A percentile compares a stretch with the other conserved stretches of the same genome.
Conservation (phyloP, 2,329 filamentous ascomycete species). For the Arthrinium puccinioides region DNA sequence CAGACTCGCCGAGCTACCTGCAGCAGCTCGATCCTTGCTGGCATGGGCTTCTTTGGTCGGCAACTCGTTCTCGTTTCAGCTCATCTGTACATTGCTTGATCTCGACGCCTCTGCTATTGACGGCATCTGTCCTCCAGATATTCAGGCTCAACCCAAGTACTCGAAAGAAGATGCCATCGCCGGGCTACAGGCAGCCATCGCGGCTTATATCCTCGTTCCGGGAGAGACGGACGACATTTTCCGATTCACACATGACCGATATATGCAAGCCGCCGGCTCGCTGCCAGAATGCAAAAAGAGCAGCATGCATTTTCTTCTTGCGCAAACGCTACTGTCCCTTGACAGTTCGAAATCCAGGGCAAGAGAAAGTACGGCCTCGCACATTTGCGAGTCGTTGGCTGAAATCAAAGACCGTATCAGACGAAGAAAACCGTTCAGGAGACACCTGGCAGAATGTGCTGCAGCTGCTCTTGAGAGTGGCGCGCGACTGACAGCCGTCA, state of each 20-base stretch:
- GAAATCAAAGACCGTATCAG: slow-evolving; percentile 63
- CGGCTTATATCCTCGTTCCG: slow-evolving; percentile 72
- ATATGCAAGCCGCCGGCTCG: slow-evolving; percentile 65
- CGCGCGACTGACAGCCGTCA: slow-evolving; percentile 72
- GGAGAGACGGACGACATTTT: slow-evolving; percentile 83
- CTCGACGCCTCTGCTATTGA: slow-evolving; percentile 32
- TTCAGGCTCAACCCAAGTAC: slow-evolving; percentile 37
- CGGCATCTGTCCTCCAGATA: slow-evolving; percentile 16
- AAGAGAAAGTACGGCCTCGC: slow-evolving; percentile 68
- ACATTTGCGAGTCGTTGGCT: slow-evolving; percentile 70
- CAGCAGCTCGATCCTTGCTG: slow-evolving; percentile 68
- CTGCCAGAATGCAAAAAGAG: slow-evolving; percentile 62
- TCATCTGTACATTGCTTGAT: slow-evolving; percentile 70
- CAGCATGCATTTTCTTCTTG: slow-evolving; percentile 89
- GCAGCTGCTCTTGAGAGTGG: slow-evolving; percentile 74
- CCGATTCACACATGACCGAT: slow-evolving; percentile 82
- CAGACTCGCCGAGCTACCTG: slow-evolving; percentile 68
- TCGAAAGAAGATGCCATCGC: slow-evolving; percentile 63
- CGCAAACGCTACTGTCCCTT: slow-evolving; percentile 65
- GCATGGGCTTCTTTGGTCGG: slow-evolving; percentile 83
- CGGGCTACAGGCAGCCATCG: slow-evolving; percentile 75
- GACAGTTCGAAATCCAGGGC: slow-evolving; percentile 52
- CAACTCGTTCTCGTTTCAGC: slow-evolving; percentile 72
- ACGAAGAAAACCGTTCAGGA: slow-evolving; percentile 59
- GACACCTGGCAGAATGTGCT: slow-evolving; percentile 72